Percentiles rank a stretch among this genome's conserved stretches.
phyloP scores from a whole-genome alignment of 257 asterid species.

The Gentiana dahurica region DNA sequence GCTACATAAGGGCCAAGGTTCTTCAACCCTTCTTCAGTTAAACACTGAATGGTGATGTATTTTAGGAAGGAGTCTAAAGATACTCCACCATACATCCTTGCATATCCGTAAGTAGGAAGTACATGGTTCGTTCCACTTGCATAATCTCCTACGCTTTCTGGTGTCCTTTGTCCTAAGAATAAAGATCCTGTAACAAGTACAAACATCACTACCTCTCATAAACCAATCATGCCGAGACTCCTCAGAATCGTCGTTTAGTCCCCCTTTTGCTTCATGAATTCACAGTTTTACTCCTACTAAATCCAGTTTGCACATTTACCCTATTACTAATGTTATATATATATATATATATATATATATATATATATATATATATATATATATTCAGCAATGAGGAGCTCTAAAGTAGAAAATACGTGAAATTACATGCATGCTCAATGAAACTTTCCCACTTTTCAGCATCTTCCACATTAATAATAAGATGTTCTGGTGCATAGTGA shows the following conservation, averaged over 20 bases:
- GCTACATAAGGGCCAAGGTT: constrained; percentile 92
- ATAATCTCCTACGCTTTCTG: constrained; percentile 89
- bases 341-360: no score
- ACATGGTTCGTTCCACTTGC: constrained; percentile 98
- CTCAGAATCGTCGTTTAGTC: no score
- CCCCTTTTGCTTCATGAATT: no score
- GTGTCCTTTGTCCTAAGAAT: constrained; percentile 85
- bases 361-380: no score
- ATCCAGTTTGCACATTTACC: no score
- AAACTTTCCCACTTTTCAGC: constrained; percentile 94
- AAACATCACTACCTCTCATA: no score
- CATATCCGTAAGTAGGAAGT: constrained; percentile 93
- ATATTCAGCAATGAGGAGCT: no score
- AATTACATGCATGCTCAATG: constrained; percentile 83
- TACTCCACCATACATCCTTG: constrained; percentile 89
- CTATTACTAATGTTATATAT: no score
- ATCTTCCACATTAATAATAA: constrained; percentile 79
- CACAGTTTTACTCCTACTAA: no score
- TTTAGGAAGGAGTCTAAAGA: constrained; percentile 84
- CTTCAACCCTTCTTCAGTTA: constrained; percentile 80
- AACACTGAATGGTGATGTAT: constrained; percentile 77
- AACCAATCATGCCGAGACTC: no score
- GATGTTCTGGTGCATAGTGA: constrained; percentile 92
- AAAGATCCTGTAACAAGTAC: constrained; percentile 55
- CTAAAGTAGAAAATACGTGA: no score